phyloP scores from a whole-genome alignment of 257 asterid genomes.

The Nyctanthes arbortristis region DNA sequence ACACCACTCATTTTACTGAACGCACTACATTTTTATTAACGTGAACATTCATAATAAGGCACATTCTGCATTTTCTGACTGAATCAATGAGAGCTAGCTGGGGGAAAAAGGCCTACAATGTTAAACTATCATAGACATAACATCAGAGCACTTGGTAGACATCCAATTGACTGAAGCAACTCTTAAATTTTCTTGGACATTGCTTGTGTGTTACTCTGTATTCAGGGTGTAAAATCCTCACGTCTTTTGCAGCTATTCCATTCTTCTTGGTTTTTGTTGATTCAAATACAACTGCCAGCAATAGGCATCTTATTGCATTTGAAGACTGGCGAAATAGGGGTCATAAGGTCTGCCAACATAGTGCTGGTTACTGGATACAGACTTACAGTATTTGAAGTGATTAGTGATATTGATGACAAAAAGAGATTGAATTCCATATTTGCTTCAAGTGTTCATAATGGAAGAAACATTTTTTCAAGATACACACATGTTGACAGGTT shows the following conservation, averaged over 20 bases:
- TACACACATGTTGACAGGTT: conserved; percentile 44
- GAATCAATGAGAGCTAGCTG: no score
- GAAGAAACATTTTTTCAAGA: conserved; percentile 14
- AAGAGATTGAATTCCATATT: not conserved
- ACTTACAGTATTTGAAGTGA: not conserved
- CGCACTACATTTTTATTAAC: no score
- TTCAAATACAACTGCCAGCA: conserved; percentile 52
- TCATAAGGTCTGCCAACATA: conserved; percentile 55
- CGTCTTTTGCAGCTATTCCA: conserved; percentile 88
- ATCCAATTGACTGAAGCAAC: no score
- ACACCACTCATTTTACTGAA: no score
- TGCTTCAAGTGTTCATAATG: conserved; percentile 2
- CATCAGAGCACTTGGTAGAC: no score
- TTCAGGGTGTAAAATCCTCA: no score
- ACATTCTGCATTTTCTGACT: no score
- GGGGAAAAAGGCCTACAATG: no score
- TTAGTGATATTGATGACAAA: not conserved
- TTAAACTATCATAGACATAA: no score
- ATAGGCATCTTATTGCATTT: conserved; percentile 65
- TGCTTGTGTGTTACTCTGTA: no score
- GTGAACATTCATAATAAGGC: no score
- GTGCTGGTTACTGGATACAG: not conserved
- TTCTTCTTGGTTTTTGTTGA: conserved; percentile 76
- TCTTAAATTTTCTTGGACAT: no score
- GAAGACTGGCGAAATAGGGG: conserved; percentile 61